Evolutionary conservation across 179 eudicot species (phyloP), one percentile per base, ranked within the genome.

Genomic region (Silene coronaria): DNA sequence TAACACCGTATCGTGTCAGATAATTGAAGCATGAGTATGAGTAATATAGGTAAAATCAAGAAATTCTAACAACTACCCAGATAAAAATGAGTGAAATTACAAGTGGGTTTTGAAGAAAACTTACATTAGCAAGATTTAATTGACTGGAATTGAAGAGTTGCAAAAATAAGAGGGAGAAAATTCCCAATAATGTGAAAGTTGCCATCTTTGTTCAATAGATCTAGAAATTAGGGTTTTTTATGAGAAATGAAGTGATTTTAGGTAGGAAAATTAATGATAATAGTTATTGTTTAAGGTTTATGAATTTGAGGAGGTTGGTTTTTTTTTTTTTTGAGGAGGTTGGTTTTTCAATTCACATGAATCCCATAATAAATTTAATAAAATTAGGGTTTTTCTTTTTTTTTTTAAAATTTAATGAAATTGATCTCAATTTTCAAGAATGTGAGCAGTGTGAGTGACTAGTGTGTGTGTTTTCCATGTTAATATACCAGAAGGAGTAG

Each of bases 101-200:
- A 23, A 71, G 75, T n/a, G 78, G 77, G 83, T 59, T 67, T 67
- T 42, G 48, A 21, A 38, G 55, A 46, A 71, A 69, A 84, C 92
- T 89, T 75, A 90, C 96, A 78, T 80, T 81, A 79, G 84, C 61
- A 74, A 71, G 67, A 48, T 77, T 79, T 5, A 76, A 74, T 73
- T 67, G 82, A 79, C 12, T 84, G 84, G 76, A 71, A 66, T 69
- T 76, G 84, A 76, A 67, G 70, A 66, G 71, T 58, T 85, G 66
- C 63, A 87, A 28, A 62, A 90, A 67, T 32, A 85, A 24, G 58
- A 87, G 61, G 66, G 79, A 71, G 59, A 79, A 75, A 2, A 72
- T 3, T 42, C 48, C 48, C 48, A 79, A 74, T 68, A 28, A 48
- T 51, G 67, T 58, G 42, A 45, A 70, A 78, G 78, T 71, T 76